Base-by-base conservation (phyloP, 2,329 filamentous ascomycete genomes). In the Elsinoe batatas region DNA sequence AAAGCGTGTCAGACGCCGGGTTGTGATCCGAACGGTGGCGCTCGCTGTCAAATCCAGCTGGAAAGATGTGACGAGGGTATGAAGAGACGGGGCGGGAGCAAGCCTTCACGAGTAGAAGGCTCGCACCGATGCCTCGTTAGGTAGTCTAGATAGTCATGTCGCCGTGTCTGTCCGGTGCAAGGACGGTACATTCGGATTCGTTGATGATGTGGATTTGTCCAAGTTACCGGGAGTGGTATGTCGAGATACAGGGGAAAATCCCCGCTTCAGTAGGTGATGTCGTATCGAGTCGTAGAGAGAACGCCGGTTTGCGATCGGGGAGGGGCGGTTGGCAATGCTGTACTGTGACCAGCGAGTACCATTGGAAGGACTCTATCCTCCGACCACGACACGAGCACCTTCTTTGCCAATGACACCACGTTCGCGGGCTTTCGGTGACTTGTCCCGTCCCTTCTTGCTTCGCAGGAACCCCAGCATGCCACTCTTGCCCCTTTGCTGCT, bases 391-490 rank as follows among this genome's bases (percentile, higher is more conserved):
- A 62, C 93, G 79, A 10, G 93, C 91, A 13, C 93, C 93, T 69
- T 97, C 91, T 68, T 97, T 97, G 57, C 93, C 93, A 57, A 98
- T 68, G 6, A 98, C 91, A 57, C 93, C 93, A 56, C 89, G 81
- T 72, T 97, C 68, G 56, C 64, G 62, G 22, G 91, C 91, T 73
- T 95, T 96, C 1, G 93, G 93, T 68, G 90, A 96, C 70, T 90
- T 84, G 56, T 90, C 89, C 60, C 91, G 79, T 26, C 91, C 89
- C 74, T 88, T 95, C 74, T 95, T 95, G 65, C 91, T 79, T 61
- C 81, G 88, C 58, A 97, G 76, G 69, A 98, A 94, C 1, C 89
- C 88, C 61, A 97, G 85, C 79, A 96, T 91, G 53, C 91, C 88
- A 15, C 84, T 83, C n/a, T 83, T 81, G 61, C 79, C 72, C 58